Evolutionary conservation across 2,329 filamentous ascomycete genomes (phyloP), one percentile per base, ranked within the genome.

Genomic region (Dactylellina parvicollis): DNA sequence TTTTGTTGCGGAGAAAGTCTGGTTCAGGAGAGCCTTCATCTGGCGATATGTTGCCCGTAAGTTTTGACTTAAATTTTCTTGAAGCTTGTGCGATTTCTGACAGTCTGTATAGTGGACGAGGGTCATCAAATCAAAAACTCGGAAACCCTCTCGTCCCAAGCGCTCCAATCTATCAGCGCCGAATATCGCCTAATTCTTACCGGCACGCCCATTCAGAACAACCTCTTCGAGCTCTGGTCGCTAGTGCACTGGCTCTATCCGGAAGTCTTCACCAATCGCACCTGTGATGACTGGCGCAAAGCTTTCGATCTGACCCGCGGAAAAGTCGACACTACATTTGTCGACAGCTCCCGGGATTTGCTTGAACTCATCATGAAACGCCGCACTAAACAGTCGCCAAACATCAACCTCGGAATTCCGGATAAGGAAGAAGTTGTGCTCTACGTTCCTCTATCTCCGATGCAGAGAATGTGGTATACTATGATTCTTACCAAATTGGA

Each of bases 121-220:
- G 95, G 94, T 0, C 95, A 99, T 81, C 89, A 92, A 78, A 84
- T 99, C 80, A 96, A 96, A 82, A 98, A 96, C 79, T 89, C 89
- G 1, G 88, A 89, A 52, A 96, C 93, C 0, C 87, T 91, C 57
- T 85, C 92, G 4, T 97, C 97, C 80, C 87, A 88, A 77, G 89
- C 91, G 71, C 84, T 98, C 56, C 88, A 91, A 78, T 86, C 87
- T 32, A 93, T 99, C 59, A 86, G 86, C 0, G 89, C 92, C 0
- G 83, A 87, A 16, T 97, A 95, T 85, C 89, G 92, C 73, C 86
- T 99, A 52, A 85, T 99, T 2, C 86, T 99, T 24, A 92, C 89
- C 26, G 95, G 95, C 34, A 99, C 95, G 0, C 95, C 95, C 0
- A 86, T 99, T 1, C 92, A 96, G 80, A 96, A 99, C 82, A 98